phyloP scores from a whole-genome alignment of 371 early-diverging fungal species.

The Spraguea lophii region DNA sequence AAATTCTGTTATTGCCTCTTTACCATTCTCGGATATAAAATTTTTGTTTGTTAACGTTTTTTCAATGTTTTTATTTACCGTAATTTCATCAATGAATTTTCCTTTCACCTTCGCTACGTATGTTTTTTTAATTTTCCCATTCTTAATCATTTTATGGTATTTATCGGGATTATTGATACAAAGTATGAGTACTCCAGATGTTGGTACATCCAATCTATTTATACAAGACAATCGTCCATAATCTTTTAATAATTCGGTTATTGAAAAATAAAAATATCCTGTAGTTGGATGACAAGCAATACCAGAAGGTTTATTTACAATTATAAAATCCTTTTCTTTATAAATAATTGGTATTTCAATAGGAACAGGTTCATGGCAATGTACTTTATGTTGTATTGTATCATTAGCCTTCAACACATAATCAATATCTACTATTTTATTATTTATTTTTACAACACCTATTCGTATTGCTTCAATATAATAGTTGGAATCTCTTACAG shows the following conservation, averaged over 20 bases:
- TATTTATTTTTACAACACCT: conserved; percentile 45
- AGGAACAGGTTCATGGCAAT: conserved; percentile 42
- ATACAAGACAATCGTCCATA: conserved; percentile 24
- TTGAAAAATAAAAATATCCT: conserved; percentile 38
- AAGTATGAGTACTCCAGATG: conserved; percentile 46
- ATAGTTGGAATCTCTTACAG: conserved; percentile 28
- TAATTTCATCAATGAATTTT: conserved; percentile 29
- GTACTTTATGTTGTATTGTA: conserved; percentile 41
- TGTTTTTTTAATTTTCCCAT: conserved; percentile 30
- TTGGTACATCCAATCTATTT: conserved; percentile 46
- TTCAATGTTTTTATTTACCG: conserved; percentile 23
- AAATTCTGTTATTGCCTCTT: conserved; percentile 36
- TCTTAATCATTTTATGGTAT: conserved; percentile 24
- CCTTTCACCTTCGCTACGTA: conserved; percentile 45
- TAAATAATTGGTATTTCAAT: conserved; percentile 31
- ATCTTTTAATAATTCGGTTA: conserved; percentile 25
- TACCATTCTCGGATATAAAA: conserved; percentile 30
- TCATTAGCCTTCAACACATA: conserved; percentile 36
- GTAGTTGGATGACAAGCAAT: conserved; percentile 47
- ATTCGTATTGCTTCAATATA: conserved; percentile 36
- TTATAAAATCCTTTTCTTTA: conserved; percentile 33
- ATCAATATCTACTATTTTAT: conserved; percentile 7
- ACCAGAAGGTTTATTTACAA: conserved; percentile 46
- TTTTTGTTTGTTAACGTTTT: conserved; percentile 10
- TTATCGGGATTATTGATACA: conserved; percentile 23